These are phyloP conservation scores for Tricholoma matsutake DNA, from an alignment of 768 basidiomycete genomes.

Conservation along the genomic window DNA sequence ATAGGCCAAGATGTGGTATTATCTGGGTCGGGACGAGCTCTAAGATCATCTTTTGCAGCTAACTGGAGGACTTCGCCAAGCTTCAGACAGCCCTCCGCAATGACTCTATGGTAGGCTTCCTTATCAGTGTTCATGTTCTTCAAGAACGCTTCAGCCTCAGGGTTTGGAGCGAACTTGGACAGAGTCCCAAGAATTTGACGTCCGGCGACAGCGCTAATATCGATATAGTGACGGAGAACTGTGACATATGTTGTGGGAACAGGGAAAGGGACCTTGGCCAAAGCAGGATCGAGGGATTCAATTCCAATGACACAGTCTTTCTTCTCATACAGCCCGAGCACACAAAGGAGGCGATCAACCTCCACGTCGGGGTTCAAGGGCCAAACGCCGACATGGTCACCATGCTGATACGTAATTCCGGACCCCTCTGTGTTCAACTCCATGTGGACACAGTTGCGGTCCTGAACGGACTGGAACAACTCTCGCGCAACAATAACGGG, in stretches of 20 bases:
- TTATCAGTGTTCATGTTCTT: constrained; percentile 82
- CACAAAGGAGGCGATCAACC: constrained; percentile 82
- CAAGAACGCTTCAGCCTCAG: constrained; percentile 71
- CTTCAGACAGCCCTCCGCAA: constrained; percentile 82
- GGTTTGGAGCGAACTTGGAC: constrained; percentile 83
- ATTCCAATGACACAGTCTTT: constrained; percentile 84
- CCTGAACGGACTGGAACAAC: constrained; percentile 69
- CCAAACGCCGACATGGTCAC: constrained; percentile 98
- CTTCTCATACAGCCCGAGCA: constrained; percentile 81
- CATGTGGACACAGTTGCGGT: constrained; percentile 91
- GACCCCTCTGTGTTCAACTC: constrained; percentile 94
- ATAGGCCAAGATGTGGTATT: constrained; percentile 88
- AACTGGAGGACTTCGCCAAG: constrained; percentile 91
- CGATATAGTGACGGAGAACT: constrained; percentile 94
- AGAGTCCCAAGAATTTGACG: constrained; percentile 89
- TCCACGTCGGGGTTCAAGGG: constrained; percentile 92
- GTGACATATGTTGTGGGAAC: constrained; percentile 93
- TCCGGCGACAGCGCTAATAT: constrained; percentile 92
- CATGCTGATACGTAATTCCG: constrained; percentile 97
- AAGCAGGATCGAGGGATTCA: constrained; percentile 94
- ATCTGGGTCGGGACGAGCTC: constrained; percentile 50
- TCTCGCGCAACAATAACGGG: constrained; percentile 77
- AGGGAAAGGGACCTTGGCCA: constrained; percentile 99
- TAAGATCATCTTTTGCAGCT: constrained; percentile 77
- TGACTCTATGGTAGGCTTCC: constrained; percentile 76